Base-by-base conservation (phyloP, 306 rosid species). In the Leucaena leucocephala region DNA sequence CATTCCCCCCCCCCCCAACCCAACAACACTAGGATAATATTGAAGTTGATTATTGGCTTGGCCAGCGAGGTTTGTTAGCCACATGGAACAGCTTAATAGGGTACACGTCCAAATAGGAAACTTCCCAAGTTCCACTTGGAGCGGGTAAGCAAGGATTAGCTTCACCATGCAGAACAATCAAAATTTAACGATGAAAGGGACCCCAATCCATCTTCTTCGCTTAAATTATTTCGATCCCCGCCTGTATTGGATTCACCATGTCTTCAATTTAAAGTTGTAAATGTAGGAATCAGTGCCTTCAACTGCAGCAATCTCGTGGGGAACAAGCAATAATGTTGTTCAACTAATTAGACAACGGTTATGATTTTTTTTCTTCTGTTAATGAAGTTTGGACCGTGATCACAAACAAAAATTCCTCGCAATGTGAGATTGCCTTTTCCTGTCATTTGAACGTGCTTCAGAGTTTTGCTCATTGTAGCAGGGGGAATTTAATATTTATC, bases 201-300 rank as follows among this genome's bases (percentile, higher is more conserved):
- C 35, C 5, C 43, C 64, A 15, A 16, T n/a, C 35, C 14, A 11
- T 42, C 58, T 27, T 27, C 27, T 27, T 27, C 27, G 27, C 27
- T 27, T 27, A 27, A 27, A 27, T 27, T 27, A 27, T 27, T 27
- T 27, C 27, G 27, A 27, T 27, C 27, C 27, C 27, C 27, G 27
- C 27, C 27, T 27, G 27, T 27, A 27, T 27, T 27, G 27, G 27
- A 27, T 1, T 27, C 1, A 27, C 27, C 27, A 27, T 27, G 27
- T 27, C 19, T 19, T 27, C 27, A 27, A 27, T 27, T 21, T n/a
- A 4, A 9, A 40, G 69, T 57, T 48, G 73, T 70, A 76, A 48
- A 68, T 81, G 54, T 63, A n/a, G 49, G 45, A 61, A 57, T 61
- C 81, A 76, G 42, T 50, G 73, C 35, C 84, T 61, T 75, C 61